Evolutionary conservation across 495 filamentous ascomycete genomes (phyloP).

Genomic region (Tuber indicum): DNA sequence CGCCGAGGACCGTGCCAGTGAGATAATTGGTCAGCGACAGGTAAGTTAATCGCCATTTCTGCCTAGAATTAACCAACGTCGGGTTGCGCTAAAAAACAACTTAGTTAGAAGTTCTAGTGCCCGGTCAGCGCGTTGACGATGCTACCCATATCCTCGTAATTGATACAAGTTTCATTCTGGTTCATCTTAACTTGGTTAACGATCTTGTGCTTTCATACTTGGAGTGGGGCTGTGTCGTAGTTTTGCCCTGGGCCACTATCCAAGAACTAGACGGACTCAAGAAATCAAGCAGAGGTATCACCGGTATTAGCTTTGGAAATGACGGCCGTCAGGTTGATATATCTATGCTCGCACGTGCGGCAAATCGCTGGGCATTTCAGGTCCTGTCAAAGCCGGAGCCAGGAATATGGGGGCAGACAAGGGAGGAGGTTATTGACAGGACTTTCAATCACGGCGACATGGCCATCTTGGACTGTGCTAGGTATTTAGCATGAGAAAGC

Average conservation of each 20-base stretch:
- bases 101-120: conserved; percentile 14
- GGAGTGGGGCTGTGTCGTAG: conserved; percentile 34
- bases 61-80: background rate
- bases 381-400: conserved; percentile 24
- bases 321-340: conserved; percentile 14
- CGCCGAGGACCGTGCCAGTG: conserved; percentile 19
- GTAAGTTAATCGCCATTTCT: background rate
- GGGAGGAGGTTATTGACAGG: conserved; percentile 34
- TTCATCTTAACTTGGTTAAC: conserved; percentile 36
- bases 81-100: conserved; percentile 15
- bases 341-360: conserved; percentile 26
- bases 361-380: conserved; percentile 35
- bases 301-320: background rate
- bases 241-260: conserved; percentile 40
- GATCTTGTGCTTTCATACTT: conserved; percentile 28
- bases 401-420: conserved; percentile 40
- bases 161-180: conserved; percentile 40
- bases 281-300: conserved; percentile 17
- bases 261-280: conserved; percentile 40
- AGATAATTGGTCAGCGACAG: background rate
- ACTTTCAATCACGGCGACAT: conserved; percentile 24
- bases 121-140: conserved; percentile 17
- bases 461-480: conserved; percentile 41
- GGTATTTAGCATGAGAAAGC: background rate
- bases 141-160: conserved; percentile 37